phyloP scores from a whole-genome alignment of 2,329 filamentous ascomycete species.

The Bimuria novae-zelandiae region DNA sequence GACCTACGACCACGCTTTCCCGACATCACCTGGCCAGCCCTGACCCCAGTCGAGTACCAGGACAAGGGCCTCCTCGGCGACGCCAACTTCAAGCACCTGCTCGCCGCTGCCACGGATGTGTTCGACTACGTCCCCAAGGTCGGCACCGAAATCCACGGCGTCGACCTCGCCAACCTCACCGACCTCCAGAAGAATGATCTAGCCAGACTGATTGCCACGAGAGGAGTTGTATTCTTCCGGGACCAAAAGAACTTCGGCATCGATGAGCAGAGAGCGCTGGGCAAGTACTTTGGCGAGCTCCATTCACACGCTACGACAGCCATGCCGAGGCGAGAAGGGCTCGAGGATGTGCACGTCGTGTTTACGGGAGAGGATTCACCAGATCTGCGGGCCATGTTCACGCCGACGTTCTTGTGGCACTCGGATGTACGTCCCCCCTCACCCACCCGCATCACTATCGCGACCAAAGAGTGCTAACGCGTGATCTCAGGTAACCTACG shows the following conservation, averaged over 20 bases:
- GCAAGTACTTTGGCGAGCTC: constrained; percentile 57
- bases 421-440: constrained; percentile 52
- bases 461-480: neutral
- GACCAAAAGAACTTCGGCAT: constrained; percentile 60
- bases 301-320: constrained; percentile 62
- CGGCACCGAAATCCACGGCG: constrained; percentile 58
- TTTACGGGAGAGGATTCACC: constrained; percentile 58
- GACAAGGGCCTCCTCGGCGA: constrained; percentile 62
- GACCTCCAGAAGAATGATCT: constrained; percentile 60
- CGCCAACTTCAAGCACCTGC: constrained; percentile 58
- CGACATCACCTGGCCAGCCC: constrained; percentile 56
- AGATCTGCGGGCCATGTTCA: constrained; percentile 60
- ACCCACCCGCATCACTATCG: neutral
- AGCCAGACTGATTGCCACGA: constrained; percentile 57
- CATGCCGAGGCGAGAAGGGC: constrained; percentile 53
- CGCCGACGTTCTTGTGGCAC: constrained; percentile 61
- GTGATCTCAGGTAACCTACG: constrained; percentile 57
- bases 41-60: constrained; percentile 55
- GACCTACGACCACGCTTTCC: constrained; percentile 60
- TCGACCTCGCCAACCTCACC: constrained; percentile 56
- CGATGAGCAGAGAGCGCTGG: constrained; percentile 58
- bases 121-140: constrained; percentile 63
- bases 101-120: constrained; percentile 57
- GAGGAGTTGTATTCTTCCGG: constrained; percentile 64
- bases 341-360: constrained; percentile 63